Base-by-base conservation (phyloP, 2,329 filamentous ascomycete genomes). In the Escovopsis sp. region DNA sequence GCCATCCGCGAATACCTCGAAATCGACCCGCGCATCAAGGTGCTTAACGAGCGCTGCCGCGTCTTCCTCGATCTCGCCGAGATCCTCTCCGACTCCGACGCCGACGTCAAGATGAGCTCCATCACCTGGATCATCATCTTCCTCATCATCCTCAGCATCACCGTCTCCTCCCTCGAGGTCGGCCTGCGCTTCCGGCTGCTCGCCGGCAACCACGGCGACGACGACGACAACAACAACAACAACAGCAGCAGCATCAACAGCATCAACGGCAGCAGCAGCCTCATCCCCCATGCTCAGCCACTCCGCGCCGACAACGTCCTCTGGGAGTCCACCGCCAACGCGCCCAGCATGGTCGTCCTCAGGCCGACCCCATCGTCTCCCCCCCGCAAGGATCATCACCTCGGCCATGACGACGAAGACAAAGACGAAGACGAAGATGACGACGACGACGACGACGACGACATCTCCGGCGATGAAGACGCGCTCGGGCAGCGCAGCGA, bases 101-200 rank as follows among this genome's bases (percentile, higher is more conserved):
- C 84, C 16, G 86, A 96, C 54, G 79, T 83, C 45, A 94, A 94
- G 56, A 96, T 94, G 81, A 94, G 85, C 46, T 69, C 71, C 45
- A 93, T 94, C 53, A 98, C 90, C 1, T 96, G 88, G 88, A 96
- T 98, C 56, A 80, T 96, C 56, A 98, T 98, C 49, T 69, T 94
- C 31, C 71, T 98, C 31, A 98, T 98, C 52, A 58, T 92, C 32
- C 65, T 96, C 45, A 88, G 80, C 52, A 96, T 98, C 49, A 65
- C 86, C 35, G 85, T 98, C 35, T 96, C 90, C 2, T 80, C 84
- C 34, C 78, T 80, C 4, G 90, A 98, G 60, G 88, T 96, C 8
- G 74, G 80, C 36, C 63, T 98, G 34, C 72, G 90, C 6, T 96
- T 96, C 51, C 76, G 68, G 19, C 80, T 94, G 36, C 60, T 94